Percentiles rank a stretch among this genome's conserved stretches.
Conservation (phyloP, 768 basidiomycete species). For the Auricularia heimuer region DNA sequence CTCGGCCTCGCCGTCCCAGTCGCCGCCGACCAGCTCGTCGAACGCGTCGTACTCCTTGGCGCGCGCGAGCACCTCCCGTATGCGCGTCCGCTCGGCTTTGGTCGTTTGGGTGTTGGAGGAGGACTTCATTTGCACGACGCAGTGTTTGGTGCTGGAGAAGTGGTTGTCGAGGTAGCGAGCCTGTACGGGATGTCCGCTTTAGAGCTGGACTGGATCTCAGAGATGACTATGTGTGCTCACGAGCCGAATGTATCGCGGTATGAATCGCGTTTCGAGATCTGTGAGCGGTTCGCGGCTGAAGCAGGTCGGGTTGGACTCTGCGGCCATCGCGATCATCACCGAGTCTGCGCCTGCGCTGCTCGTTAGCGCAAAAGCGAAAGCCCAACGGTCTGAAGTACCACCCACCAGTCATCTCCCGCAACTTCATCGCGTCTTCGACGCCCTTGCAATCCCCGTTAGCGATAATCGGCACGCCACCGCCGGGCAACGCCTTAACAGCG, state of each 20-base stretch:
- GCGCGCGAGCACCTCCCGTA: constrained; percentile 43
- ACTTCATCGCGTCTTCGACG: constrained; percentile 66
- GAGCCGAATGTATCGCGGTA: constrained; percentile 67
- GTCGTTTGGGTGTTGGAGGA: constrained; percentile 32
- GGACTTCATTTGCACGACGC: constrained; percentile 72
- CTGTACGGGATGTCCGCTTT: too few species aligned
- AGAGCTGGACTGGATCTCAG: too few species aligned
- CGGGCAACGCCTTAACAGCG: constrained; percentile 57
- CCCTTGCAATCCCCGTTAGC: constrained; percentile 90
- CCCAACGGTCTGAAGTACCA: constrained; percentile 33
- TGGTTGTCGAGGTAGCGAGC: constrained; percentile 67
- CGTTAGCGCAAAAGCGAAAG: neutral
- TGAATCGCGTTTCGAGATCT: constrained; percentile 58
- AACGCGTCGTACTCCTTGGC: constrained; percentile 56
- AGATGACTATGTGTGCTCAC: too few species aligned
- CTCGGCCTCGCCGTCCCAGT: constrained; percentile 46
- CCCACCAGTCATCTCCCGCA: constrained; percentile 49
- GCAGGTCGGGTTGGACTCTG: constrained; percentile 85
- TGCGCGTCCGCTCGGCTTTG: constrained; percentile 48
- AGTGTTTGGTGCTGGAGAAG: constrained; percentile 83
- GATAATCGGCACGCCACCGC: constrained; percentile 74
- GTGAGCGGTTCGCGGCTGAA: constrained; percentile 61
- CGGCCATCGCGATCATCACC: constrained; percentile 93
- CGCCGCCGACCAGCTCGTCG: constrained; percentile 38
- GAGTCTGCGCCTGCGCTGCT: constrained; percentile 61